A percentile compares a stretch with the other conserved stretches of the same genome.
phyloP scores from a whole-genome alignment of 129 eudicot genomes.

The Helianthus tuberosus region DNA sequence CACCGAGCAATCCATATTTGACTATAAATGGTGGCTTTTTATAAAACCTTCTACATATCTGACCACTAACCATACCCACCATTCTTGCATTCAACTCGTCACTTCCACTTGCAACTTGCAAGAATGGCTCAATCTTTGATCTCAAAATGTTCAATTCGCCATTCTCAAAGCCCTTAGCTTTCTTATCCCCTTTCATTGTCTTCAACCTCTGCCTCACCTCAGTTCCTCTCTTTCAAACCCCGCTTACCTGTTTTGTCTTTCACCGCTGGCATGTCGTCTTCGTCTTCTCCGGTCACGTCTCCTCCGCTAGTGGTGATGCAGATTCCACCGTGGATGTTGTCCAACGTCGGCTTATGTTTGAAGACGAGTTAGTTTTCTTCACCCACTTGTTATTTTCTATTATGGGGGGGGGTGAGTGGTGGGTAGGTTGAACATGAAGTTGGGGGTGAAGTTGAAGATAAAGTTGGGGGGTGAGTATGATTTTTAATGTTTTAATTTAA shows the following conservation, averaged over 20 bases:
- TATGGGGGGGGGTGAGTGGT: too few species aligned
- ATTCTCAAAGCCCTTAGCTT: constrained; percentile 10
- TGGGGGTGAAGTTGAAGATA: too few species aligned
- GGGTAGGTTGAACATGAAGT: too few species aligned
- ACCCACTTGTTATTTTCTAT: too few species aligned
- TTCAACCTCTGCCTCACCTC: neutral
- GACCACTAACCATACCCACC: too few species aligned
- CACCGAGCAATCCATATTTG: too few species aligned
- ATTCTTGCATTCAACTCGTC: too few species aligned
- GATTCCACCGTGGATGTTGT: constrained; percentile 80
- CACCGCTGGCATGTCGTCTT: constrained; percentile 14
- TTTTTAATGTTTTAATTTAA: too few species aligned
- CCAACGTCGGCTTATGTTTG: constrained; percentile 85
- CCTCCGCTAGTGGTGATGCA: constrained; percentile 39
- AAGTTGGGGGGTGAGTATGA: too few species aligned
- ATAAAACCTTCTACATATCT: too few species aligned
- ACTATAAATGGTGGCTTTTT: too few species aligned
- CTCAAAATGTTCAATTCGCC: constrained; percentile 16
- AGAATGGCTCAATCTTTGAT: constrained; percentile 22
- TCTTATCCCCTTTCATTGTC: constrained; percentile 25
- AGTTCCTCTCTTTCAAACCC: constrained; percentile 13
- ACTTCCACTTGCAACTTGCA: neutral
- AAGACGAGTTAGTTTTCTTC: constrained; percentile 71
- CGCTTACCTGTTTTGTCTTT: constrained; percentile 3
- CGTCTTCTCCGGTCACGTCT: constrained; percentile 3